Evolutionary conservation across 371 early-diverging fungal genomes (phyloP).

Genomic region (Umbelopsis sp.): DNA sequence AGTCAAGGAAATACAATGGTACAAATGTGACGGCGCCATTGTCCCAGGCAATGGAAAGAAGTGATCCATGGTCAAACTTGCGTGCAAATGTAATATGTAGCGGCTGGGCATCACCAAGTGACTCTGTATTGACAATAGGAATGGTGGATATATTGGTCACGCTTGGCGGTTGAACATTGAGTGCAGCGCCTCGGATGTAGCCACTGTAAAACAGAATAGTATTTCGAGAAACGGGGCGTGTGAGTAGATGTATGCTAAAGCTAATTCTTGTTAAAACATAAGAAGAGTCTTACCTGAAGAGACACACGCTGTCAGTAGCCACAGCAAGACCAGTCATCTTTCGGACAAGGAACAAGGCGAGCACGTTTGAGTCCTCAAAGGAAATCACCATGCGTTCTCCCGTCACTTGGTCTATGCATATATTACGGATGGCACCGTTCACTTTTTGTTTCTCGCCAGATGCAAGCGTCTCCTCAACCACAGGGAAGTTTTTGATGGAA

Average conservation of each 20-base stretch:
- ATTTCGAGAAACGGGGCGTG: not conserved
- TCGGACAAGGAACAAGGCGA: conserved; percentile 33
- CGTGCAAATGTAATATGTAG: conserved; percentile 28
- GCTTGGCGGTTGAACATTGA: conserved; percentile 6
- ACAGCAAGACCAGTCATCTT: conserved; percentile 24
- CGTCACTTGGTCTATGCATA: conserved; percentile 32
- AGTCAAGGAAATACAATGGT: conserved; percentile 13
- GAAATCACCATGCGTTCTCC: conserved; percentile 39
- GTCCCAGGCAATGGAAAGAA: conserved; percentile 36
- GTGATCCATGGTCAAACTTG: conserved; percentile 23
- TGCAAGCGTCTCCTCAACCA: conserved; percentile 15
- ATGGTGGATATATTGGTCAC: conserved; percentile 20
- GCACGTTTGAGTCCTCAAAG: conserved; percentile 31
- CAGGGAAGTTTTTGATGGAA: conserved; percentile 19
- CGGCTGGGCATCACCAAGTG: conserved; percentile 24
- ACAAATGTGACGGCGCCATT: conserved; percentile 35
- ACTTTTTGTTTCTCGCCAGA: conserved; percentile 18
- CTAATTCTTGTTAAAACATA: not conserved
- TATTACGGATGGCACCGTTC: conserved; percentile 37
- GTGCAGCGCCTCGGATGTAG: conserved; percentile 33
- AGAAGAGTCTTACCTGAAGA: conserved; percentile 28
- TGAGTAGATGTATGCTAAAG: too few relatives aligned
- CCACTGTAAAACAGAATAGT: conserved; percentile 29
- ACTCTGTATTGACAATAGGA: not conserved
- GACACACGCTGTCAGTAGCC: conserved; percentile 23